These are phyloP conservation scores for Beta corolliflora DNA, from an alignment of 179 eudicot species.

Conservation along the genomic window DNA sequence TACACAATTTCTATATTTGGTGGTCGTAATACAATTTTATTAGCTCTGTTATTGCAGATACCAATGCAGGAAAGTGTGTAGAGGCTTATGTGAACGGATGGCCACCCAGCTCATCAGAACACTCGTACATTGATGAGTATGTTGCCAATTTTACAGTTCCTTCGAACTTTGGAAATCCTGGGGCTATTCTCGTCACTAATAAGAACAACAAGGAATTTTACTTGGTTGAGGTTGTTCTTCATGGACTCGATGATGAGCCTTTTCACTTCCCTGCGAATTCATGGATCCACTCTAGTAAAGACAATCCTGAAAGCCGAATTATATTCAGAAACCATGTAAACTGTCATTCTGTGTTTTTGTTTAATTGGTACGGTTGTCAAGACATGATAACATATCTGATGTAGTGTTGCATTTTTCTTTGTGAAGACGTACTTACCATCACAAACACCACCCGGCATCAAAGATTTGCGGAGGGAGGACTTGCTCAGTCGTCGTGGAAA, in stretches of 20 bases:
- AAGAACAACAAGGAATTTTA: conserved; percentile 64
- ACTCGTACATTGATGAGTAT: conserved; percentile 49
- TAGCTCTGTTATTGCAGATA: conserved; percentile 36
- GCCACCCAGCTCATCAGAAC: conserved; percentile 54
- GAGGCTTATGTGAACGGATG: conserved; percentile 70
- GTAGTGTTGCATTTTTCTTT: background rate
- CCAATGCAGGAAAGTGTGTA: conserved; percentile 64
- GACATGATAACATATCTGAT: conserved; percentile 19
- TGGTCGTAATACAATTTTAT: too few species aligned
- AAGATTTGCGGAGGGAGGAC: conserved; percentile 77
- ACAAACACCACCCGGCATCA: conserved; percentile 87
- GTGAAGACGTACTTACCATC: conserved; percentile 76
- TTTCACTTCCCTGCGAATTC: conserved; percentile 71
- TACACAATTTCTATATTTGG: too few species aligned
- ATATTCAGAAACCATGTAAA: conserved; percentile 78
- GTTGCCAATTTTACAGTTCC: conserved; percentile 59
- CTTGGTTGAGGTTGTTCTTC: conserved; percentile 68
- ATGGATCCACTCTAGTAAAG: conserved; percentile 81
- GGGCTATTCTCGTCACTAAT: conserved; percentile 78
- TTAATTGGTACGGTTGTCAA: background rate
- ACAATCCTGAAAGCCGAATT: conserved; percentile 81
- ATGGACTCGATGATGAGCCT: conserved; percentile 58
- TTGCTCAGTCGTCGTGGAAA: conserved; percentile 69
- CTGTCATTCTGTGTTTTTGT: background rate
- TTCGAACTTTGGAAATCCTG: conserved; percentile 75